phyloP scores from a whole-genome alignment of 306 rosid species.

The peach (Prunus persica) region Prunus_persica_NCBIv2 NC_034014.1:10818001-10818500 shows the following conservation, averaged over 20 bases:
- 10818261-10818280: background rate
- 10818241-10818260: background rate
- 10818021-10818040: background rate
- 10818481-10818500: conserved; percentile 94
- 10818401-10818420: conserved; percentile 98
- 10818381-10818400: conserved; percentile 93
- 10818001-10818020: background rate
- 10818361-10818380: conserved; percentile 11
- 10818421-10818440: conserved; percentile 82
- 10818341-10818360: background rate
- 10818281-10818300: background rate
- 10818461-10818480: conserved; percentile 82
- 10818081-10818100: background rate
- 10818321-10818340: background rate
- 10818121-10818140: background rate
- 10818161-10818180: no score
- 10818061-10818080: background rate
- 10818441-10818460: conserved; percentile 72
- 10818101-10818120: background rate
- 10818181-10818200: background rate
- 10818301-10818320: background rate
- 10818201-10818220: background rate
- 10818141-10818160: background rate
- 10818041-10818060: background rate
- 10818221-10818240: background rate